phyloP scores from a whole-genome alignment of 768 basidiomycete species.

The Lentinula boryana region DNA sequence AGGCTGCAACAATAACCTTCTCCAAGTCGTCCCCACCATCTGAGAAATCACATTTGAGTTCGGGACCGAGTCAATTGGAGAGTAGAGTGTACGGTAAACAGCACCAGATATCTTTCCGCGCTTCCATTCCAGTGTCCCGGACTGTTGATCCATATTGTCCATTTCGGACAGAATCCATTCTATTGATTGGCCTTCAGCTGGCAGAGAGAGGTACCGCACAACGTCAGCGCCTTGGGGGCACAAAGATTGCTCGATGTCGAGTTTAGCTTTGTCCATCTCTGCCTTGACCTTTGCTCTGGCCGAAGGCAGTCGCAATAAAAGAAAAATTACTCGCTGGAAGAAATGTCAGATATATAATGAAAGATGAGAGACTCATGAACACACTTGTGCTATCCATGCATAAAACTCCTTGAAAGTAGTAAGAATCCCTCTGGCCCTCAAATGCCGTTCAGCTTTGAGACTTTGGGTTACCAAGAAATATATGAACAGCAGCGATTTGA shows the following conservation, averaged over 20 bases:
- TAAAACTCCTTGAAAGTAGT: slow-evolving; percentile 47
- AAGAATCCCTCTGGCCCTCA: slow-evolving; percentile 55
- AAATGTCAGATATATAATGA: not conserved
- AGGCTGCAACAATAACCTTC: slow-evolving; percentile 74
- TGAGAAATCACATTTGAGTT: slow-evolving; percentile 18
- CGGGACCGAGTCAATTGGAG: not conserved
- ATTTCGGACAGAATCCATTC: slow-evolving; percentile 79
- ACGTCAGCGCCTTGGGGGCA: slow-evolving; percentile 60
- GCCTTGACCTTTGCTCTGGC: slow-evolving; percentile 51
- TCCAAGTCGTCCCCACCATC: slow-evolving; percentile 82
- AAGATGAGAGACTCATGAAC: not conserved
- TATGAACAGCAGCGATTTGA: slow-evolving; percentile 52
- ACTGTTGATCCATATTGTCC: slow-evolving; percentile 71
- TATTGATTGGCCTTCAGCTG: slow-evolving; percentile 52
- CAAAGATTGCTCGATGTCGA: slow-evolving; percentile 62
- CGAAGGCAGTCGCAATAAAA: slow-evolving; percentile 58
- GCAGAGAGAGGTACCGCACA: slow-evolving; percentile 60
- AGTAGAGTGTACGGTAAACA: slow-evolving; percentile 64
- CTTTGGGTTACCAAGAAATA: slow-evolving; percentile 50
- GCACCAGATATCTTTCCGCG: slow-evolving; percentile 78
- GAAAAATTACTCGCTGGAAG: slow-evolving; percentile 46
- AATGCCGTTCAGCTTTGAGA: slow-evolving; percentile 52
- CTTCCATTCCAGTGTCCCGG: slow-evolving; percentile 46
- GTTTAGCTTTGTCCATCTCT: slow-evolving; percentile 60
- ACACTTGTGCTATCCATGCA: slow-evolving; percentile 46